Evolutionary conservation across 2,329 filamentous ascomycete genomes (phyloP).

Genomic region (Talaromyces amestolkiae): DNA sequence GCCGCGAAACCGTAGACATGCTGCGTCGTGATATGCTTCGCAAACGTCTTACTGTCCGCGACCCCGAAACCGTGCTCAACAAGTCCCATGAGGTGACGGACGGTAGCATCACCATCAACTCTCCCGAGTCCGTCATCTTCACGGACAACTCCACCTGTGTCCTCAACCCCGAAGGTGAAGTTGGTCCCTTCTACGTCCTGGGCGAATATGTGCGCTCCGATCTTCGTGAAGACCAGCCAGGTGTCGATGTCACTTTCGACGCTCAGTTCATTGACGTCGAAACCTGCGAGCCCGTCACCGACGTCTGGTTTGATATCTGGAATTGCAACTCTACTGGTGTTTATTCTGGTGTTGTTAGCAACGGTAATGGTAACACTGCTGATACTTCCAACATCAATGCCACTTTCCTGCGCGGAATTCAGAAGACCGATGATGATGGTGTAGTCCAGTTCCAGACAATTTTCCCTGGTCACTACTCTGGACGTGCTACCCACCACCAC

Average conservation of each 20-base stretch:
- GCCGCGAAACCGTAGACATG: slow-evolving; percentile 21
- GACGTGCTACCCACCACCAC: slow-evolving; percentile 35
- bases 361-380: slow-evolving; percentile 29
- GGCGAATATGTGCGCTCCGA: slow-evolving; percentile 40
- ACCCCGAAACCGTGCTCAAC: slow-evolving; percentile 35
- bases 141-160: slow-evolving; percentile 41
- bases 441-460: slow-evolving; percentile 24
- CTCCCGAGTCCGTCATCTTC: slow-evolving; percentile 27
- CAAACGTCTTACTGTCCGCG: slow-evolving; percentile 26
- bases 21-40: not conserved
- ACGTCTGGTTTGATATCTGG: not conserved
- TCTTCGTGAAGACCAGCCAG: slow-evolving; percentile 35
- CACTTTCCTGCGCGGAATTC: slow-evolving; percentile 46
- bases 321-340: not conserved
- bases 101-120: slow-evolving; percentile 22
- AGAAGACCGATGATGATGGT: slow-evolving; percentile 42
- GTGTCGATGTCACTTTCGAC: slow-evolving; percentile 40
- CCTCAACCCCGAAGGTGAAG: slow-evolving; percentile 51
- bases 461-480: slow-evolving; percentile 47
- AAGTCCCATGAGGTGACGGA: slow-evolving; percentile 38
- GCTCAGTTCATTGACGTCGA: slow-evolving; percentile 40
- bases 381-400: slow-evolving; percentile 35
- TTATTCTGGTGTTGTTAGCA: slow-evolving; percentile 29
- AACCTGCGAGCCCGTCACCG: slow-evolving; percentile 32
- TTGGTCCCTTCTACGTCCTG: slow-evolving; percentile 47